Percentiles rank a stretch among this genome's conserved stretches.
Conservation (phyloP, 768 basidiomycete species). For the Boletus insuetus region DNA sequence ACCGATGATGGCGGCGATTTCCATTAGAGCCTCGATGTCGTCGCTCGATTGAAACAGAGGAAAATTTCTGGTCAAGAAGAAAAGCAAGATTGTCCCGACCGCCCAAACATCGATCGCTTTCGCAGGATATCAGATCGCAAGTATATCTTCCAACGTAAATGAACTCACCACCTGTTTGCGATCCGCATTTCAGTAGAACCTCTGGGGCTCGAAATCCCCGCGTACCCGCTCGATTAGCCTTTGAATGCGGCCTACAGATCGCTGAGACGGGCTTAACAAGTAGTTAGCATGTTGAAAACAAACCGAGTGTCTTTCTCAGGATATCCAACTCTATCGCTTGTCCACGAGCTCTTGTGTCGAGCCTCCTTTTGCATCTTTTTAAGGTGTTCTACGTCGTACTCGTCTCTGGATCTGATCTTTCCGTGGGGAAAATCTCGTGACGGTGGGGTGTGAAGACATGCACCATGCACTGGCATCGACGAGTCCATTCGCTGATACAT, state of each 20-base stretch:
- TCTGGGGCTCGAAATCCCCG: slow-evolving; percentile 97
- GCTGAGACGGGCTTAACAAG: not conserved
- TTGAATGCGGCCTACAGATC: slow-evolving; percentile 63
- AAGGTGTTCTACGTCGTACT: slow-evolving; percentile 48
- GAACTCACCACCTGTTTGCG: slow-evolving; percentile 84
- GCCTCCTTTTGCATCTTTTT: slow-evolving; percentile 62
- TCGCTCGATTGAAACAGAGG: slow-evolving; percentile 93
- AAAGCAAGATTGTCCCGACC: slow-evolving; percentile 86
- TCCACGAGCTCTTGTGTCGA: slow-evolving; percentile 47
- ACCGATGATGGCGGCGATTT: slow-evolving; percentile 87
- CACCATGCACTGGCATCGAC: slow-evolving; percentile 42
- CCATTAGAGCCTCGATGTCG: slow-evolving; percentile 94
- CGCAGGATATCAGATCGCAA: slow-evolving; percentile 6
- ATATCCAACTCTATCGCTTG: slow-evolving; percentile 75
- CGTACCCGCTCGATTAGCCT: slow-evolving; percentile 96
- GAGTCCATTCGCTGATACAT: slow-evolving; percentile 52
- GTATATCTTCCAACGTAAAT: slow-evolving; percentile 7
- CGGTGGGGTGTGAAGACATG: slow-evolving; percentile 78
- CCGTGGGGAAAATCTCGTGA: slow-evolving; percentile 69
- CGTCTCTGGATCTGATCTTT: slow-evolving; percentile 40
- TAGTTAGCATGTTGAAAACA: slow-evolving; percentile 3
- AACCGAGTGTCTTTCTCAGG: slow-evolving; percentile 73
- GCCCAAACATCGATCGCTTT: slow-evolving; percentile 97
- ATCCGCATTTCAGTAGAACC: slow-evolving; percentile 89
- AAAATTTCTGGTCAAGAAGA: slow-evolving; percentile 90